Base-by-base conservation (phyloP, 164 flowering plant genomes). In the Umbellularia californica region DNA sequence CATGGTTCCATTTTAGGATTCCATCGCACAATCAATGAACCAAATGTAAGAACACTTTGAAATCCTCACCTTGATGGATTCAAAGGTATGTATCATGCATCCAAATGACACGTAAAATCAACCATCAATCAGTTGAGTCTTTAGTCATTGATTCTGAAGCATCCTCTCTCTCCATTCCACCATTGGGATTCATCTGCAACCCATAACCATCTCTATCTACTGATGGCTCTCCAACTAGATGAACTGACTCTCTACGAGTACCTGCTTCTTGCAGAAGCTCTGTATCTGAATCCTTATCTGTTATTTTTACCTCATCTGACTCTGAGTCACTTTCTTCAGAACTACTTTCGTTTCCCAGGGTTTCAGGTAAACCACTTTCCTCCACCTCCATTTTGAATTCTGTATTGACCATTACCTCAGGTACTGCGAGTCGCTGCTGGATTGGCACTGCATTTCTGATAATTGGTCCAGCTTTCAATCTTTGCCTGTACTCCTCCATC, bases 401-500 rank as follows among this genome's bases (percentile, higher is more conserved):
- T 9, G 71, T 74, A 15, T 83, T 89, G 5, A 70, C 80, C 85
- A 82, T 77, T 2, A 62, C 73, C 69, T 86, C 86, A 3, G 71
- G 74, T 25, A 35, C 79, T 5, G 87, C 85, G 67, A 75, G 79
- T 58, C 83, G 76, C 78, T 90, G 95, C 76, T 87, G 93, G 50
- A 89, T 81, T 19, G 95, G 93, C 60, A 88, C 82, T 0, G 88
- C 89, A 81, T 85, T 77, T 25, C 86, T 81, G 64, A 88, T 78
- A 30, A 88, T 71, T 52, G 83, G 85, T 6, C 88, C 87, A 1
- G 81, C 78, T 58, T 79, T 85, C 75, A 82, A 19, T 69, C 87
- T 88, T 80, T 88, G 92, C 71, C 87, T 77, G 84, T 93, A 95
- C 24, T 73, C 88, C 75, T 87, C 96, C 99, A 95, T 90, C 79